These are phyloP conservation scores for Mycena rosella DNA, from an alignment of 768 basidiomycete species.

Conservation along the genomic window DNA sequence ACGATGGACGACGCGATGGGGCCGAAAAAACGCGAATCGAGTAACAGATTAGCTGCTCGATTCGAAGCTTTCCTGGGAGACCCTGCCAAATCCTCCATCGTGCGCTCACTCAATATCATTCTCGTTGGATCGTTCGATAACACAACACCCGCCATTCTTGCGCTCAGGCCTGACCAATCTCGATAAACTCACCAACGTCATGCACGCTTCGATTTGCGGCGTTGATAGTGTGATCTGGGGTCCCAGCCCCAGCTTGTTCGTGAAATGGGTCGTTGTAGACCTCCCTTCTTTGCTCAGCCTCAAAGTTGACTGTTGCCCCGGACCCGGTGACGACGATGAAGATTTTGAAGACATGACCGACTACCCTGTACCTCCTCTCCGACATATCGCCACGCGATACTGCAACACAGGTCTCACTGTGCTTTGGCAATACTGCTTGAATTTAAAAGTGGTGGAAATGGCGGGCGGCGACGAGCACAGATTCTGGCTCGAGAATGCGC, in stretches of 20 bases:
- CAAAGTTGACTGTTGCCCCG: neutral
- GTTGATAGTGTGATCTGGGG: neutral
- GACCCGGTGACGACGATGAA: neutral
- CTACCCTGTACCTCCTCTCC: neutral
- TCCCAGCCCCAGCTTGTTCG: neutral
- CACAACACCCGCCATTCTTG: neutral
- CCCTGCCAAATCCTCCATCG: neutral
- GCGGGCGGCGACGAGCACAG: neutral
- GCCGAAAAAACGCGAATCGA: neutral
- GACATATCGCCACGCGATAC: neutral
- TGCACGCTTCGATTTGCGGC: constrained; percentile 1
- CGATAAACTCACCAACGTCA: constrained; percentile 1
- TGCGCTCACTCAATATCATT: neutral
- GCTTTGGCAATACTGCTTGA: neutral
- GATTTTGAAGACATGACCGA: neutral
- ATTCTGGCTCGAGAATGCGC: neutral
- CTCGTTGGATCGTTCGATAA: neutral
- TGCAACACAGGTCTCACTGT: neutral
- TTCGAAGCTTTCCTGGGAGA: neutral
- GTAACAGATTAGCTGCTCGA: neutral
- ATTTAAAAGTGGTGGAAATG: constrained; percentile 6
- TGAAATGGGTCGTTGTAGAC: neutral
- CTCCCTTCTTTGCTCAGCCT: constrained; percentile 13
- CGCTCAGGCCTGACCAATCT: neutral
- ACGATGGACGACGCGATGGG: too few relatives aligned